Evolutionary conservation across 495 filamentous ascomycete genomes (phyloP).

Genomic region (Penicillium cosmopolitanum): DNA sequence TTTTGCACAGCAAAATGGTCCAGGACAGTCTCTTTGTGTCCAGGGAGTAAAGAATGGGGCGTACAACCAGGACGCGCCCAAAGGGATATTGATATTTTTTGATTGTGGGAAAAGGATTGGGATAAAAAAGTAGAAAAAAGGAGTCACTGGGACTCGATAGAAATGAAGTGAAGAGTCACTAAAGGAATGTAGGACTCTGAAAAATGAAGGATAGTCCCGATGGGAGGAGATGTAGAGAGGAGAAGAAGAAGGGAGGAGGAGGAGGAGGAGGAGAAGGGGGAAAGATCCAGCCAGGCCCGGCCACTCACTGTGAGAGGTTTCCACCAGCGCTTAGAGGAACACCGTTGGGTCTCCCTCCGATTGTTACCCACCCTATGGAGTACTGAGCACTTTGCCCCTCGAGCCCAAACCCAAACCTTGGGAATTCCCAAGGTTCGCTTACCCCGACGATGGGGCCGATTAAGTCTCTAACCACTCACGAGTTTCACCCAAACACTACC

Average conservation of each 20-base stretch:
- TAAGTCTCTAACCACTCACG: neutral
- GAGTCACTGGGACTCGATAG: slow-evolving; percentile 40
- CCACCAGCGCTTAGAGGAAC: neutral
- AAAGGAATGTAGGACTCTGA: slow-evolving; percentile 27
- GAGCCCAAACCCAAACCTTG: neutral
- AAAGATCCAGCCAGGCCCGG: slow-evolving; percentile 3
- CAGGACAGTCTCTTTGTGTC: slow-evolving; percentile 26
- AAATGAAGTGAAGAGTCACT: slow-evolving; percentile 24
- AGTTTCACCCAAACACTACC: neutral
- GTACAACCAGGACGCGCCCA: slow-evolving; percentile 47
- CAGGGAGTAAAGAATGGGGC: slow-evolving; percentile 38
- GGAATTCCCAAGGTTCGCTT: slow-evolving; percentile 15
- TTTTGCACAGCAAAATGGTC: slow-evolving; percentile 37
- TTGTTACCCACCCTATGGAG: neutral
- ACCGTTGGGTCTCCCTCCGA: neutral
- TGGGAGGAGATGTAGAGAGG: slow-evolving; percentile 15
- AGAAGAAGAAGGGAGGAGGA: slow-evolving; percentile 16
- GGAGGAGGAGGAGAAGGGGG: neutral
- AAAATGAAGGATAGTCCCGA: slow-evolving; percentile 24
- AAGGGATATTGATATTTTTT: slow-evolving; percentile 5
- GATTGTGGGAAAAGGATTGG: slow-evolving; percentile 19
- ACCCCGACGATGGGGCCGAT: neutral
- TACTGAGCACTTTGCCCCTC: neutral
- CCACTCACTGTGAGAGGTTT: neutral
- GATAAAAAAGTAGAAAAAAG: slow-evolving; percentile 27